A percentile compares a stretch with the other conserved stretches of the same genome.
Conservation (phyloP, 148 eudicot genomes). For the Silene conica region DNA sequence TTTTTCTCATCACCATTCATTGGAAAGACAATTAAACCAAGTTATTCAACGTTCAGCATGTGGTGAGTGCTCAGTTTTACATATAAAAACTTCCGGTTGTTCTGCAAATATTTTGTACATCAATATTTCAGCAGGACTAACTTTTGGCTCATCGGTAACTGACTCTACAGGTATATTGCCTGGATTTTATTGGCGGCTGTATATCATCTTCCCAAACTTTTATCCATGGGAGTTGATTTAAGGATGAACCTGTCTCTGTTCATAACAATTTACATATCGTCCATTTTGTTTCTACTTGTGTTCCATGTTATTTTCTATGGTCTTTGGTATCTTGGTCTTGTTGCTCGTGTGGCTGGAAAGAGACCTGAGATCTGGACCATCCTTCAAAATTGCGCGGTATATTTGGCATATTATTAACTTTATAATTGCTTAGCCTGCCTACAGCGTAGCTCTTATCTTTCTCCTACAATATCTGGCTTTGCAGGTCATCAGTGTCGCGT, state of each 20-base stretch:
- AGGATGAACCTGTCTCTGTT: slow-evolving; percentile 98
- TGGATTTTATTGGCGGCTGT: slow-evolving; percentile 95
- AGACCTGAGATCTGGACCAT: slow-evolving; percentile 83
- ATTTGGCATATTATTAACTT: slow-evolving; percentile 22
- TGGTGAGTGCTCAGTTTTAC: slow-evolving; percentile 47
- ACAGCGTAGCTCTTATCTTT: background rate
- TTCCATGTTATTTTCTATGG: slow-evolving; percentile 85
- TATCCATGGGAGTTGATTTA: slow-evolving; percentile 97
- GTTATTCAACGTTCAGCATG: slow-evolving; percentile 92
- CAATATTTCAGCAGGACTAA: slow-evolving; percentile 4
- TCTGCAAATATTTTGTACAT: background rate
- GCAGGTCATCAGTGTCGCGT: slow-evolving; percentile 93
- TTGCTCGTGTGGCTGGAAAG: slow-evolving; percentile 89
- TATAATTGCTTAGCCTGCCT: background rate
- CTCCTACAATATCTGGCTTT: slow-evolving; percentile 13
- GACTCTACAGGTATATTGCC: slow-evolving; percentile 67
- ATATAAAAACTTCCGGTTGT: background rate
- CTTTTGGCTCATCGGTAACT: slow-evolving; percentile 10
- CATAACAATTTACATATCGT: slow-evolving; percentile 76
- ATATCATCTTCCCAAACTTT: slow-evolving; percentile 98
- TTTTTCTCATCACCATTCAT: slow-evolving; percentile 97
- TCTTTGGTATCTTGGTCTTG: slow-evolving; percentile 98
- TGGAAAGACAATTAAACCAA: slow-evolving; percentile 93
- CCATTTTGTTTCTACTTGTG: slow-evolving; percentile 82
- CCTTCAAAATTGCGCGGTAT: slow-evolving; percentile 94